Evolutionary conservation across 1,284 basidiomycete genomes (phyloP).

Genomic region (Peniophora sp.): DNA sequence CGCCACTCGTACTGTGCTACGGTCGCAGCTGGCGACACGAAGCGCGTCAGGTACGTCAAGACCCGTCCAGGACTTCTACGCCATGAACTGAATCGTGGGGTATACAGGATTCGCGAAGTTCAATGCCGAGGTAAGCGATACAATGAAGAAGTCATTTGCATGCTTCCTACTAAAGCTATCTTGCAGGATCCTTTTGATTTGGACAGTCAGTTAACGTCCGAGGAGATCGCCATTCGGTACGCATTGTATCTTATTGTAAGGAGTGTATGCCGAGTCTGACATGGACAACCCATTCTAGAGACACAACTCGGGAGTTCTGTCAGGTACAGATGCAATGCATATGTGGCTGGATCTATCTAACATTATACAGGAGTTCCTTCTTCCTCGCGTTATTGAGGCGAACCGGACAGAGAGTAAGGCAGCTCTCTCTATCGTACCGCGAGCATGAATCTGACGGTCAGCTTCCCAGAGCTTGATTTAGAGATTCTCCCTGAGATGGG

Average conservation of each 20-base stretch:
- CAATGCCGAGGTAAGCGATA: conserved; percentile 54
- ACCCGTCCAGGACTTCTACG: neutral
- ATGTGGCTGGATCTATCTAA: neutral
- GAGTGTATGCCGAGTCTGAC: too few relatives aligned
- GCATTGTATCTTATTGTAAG: conserved; percentile 18
- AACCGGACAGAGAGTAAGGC: conserved; percentile 79
- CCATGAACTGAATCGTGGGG: neutral
- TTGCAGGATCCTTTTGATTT: conserved; percentile 72
- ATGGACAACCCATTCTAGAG: too few relatives aligned
- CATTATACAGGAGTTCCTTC: conserved; percentile 59
- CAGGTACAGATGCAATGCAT: conserved; percentile 40
- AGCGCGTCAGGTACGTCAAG: neutral
- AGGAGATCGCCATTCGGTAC: conserved; percentile 85
- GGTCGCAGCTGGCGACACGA: neutral
- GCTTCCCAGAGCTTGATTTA: conserved; percentile 65
- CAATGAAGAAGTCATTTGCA: neutral
- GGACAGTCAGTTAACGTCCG: conserved; percentile 78
- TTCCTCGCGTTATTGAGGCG: conserved; percentile 79
- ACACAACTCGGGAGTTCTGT: conserved; percentile 81
- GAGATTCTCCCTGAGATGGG: conserved; percentile 87
- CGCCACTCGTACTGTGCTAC: neutral
- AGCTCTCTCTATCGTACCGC: neutral
- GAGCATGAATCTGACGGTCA: neutral
- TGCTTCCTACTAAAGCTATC: neutral
- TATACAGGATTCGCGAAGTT: conserved; percentile 46